Percentiles rank a stretch among this genome's conserved stretches.
Conservation (phyloP, 2,329 filamentous ascomycete genomes). For the Fusarium denticulatum region DNA sequence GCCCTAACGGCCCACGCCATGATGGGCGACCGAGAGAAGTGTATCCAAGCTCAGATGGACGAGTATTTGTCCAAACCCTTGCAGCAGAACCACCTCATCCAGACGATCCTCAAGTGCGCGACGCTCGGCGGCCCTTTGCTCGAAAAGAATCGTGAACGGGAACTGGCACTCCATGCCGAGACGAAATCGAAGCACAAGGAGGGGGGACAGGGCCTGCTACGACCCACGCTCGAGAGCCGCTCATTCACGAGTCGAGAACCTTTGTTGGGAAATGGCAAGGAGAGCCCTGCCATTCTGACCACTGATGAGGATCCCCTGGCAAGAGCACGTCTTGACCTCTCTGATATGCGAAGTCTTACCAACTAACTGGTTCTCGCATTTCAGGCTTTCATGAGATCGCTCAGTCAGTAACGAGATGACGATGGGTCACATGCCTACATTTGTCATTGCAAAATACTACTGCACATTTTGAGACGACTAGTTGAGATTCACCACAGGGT, state of each 20-base stretch:
- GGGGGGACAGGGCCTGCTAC: slow-evolving; percentile 49
- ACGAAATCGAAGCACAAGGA: slow-evolving; percentile 56
- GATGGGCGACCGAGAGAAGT: slow-evolving; percentile 98
- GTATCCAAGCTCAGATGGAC: slow-evolving; percentile 98
- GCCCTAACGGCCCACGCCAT: slow-evolving; percentile 97
- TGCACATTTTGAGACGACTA: not conserved
- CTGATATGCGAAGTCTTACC: slow-evolving; percentile 52
- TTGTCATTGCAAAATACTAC: not conserved
- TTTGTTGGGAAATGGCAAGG: slow-evolving; percentile 61
- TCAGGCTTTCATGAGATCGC: slow-evolving; percentile 46
- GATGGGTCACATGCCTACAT: not conserved
- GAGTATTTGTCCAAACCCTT: slow-evolving; percentile 97
- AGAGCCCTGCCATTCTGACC: slow-evolving; percentile 69
- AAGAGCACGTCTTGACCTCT: slow-evolving; percentile 59
- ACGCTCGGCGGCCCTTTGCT: slow-evolving; percentile 86
- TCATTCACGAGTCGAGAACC: slow-evolving; percentile 76
- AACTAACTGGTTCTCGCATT: slow-evolving; percentile 44
- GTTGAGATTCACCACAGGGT: not conserved
- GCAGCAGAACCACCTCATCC: slow-evolving; percentile 96
- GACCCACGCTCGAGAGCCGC: slow-evolving; percentile 63
- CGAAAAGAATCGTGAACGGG: slow-evolving; percentile 76
- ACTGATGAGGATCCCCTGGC: slow-evolving; percentile 59
- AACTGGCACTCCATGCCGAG: slow-evolving; percentile 62
- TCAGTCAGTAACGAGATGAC: slow-evolving; percentile 37
- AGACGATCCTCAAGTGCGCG: slow-evolving; percentile 96